Base-by-base conservation (phyloP, 495 filamentous ascomycete species). In the Talaromyces nanjingensis region DNA sequence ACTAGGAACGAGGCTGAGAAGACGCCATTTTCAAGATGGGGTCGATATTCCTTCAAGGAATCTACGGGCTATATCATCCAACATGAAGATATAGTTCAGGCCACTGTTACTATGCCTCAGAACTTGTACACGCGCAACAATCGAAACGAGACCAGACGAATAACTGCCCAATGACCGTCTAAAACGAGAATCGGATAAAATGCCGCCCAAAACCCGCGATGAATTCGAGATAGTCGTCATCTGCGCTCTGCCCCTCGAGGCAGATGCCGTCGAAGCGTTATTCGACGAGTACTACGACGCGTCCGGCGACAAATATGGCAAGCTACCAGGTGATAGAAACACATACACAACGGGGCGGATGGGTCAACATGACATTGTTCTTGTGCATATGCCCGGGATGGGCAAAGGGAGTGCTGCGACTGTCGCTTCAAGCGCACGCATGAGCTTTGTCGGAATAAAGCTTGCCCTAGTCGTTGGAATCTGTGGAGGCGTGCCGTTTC, bases 171-270 rank as follows among this genome's bases (percentile, higher is more conserved):
- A 49, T 49, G 45, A 49, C 11, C 33, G 9, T 37, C 11, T 11
- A 37, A 33, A 3, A 20, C 45, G n/a, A 7, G 18, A 20, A 42
- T 42, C 45, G 45, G n/a, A 20, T 20, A 20, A 18, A 20, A 49
- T 49, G 45, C 45, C 18, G 45, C 47, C 61, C 18, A 55, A 67
- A 67, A 20, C 29, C 27, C 39, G 63, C 22, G 39, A 57, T 1
- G 12, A 66, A n/a, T 71, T 71, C 57, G 64, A 73, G 11, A 68
- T 77, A 20, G 76, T 69, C 12, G 70, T 77, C 12, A 71, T 77
- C 7, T 77, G 76, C 59, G 74, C 75, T 0, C 66, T 77, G n/a
- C 64, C 65, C 4, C 65, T 69, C 5, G 75, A 78, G 62, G 68
- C 54, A 24, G 64, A 75, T 25, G 76, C 76, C 24, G 70, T 71